phyloP scores from a whole-genome alignment of 768 basidiomycete genomes.

The Galerina marginata region DNA sequence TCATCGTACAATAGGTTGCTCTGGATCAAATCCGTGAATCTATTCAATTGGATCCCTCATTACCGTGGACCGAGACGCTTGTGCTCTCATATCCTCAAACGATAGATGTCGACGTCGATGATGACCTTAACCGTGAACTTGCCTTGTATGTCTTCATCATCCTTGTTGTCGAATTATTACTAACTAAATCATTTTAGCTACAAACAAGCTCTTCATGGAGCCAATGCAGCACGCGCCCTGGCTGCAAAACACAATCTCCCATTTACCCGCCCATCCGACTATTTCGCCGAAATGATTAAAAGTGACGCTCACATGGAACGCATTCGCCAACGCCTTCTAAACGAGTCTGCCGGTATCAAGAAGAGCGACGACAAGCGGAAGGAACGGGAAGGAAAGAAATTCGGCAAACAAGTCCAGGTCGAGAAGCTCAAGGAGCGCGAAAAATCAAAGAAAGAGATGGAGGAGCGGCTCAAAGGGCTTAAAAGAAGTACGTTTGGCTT shows the following conservation, averaged over 20 bases:
- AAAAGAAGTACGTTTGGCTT: constrained; percentile 76
- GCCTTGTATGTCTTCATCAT: constrained; percentile 74
- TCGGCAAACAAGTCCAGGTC: constrained; percentile 95
- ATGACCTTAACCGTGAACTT: constrained; percentile 93
- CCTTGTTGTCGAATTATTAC: background rate
- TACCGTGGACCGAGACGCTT: constrained; percentile 88
- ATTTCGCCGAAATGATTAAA: constrained; percentile 99
- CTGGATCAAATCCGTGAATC: constrained; percentile 81
- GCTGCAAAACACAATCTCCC: constrained; percentile 81
- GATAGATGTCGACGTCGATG: constrained; percentile 78
- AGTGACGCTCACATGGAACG: constrained; percentile 97
- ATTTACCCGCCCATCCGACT: constrained; percentile 91
- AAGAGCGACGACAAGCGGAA: constrained; percentile 90
- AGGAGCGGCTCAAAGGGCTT: constrained; percentile 81
- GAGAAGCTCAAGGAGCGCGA: constrained; percentile 94
- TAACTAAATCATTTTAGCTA: constrained; percentile 59
- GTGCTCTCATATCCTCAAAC: constrained; percentile 72
- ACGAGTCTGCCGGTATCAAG: constrained; percentile 89
- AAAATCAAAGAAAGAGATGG: constrained; percentile 89
- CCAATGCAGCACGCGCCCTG: constrained; percentile 75
- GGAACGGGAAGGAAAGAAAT: constrained; percentile 96
- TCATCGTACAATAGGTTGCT: constrained; percentile 55
- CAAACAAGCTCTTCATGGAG: constrained; percentile 90
- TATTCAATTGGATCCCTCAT: constrained; percentile 72
- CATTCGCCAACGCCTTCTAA: constrained; percentile 86